Percentiles rank a stretch among this genome's conserved stretches.
Conservation (phyloP, 768 basidiomycete genomes). For the Suillus sp. region DNA sequence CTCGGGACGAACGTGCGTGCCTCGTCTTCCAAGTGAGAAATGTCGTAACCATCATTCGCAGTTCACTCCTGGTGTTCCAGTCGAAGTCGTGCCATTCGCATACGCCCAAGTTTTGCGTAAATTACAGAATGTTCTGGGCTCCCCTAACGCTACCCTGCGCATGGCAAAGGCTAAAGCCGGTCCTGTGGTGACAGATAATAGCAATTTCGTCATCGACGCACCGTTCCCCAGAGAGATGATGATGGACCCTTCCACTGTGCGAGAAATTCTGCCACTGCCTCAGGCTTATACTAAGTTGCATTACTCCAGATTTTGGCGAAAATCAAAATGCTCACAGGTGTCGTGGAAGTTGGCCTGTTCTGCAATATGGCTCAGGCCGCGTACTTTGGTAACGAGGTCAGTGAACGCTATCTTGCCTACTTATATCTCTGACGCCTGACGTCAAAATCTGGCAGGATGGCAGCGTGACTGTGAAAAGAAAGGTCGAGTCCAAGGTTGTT, state of each 20-base stretch:
- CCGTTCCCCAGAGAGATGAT: slow-evolving; percentile 77
- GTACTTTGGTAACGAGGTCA: slow-evolving; percentile 91
- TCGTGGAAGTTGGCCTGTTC: slow-evolving; percentile 99
- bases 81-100: slow-evolving; percentile 97
- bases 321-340: slow-evolving; percentile 95
- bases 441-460: slow-evolving; percentile 51
- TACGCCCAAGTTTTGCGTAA: slow-evolving; percentile 85
- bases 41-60: slow-evolving; percentile 31
- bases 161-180: slow-evolving; percentile 96
- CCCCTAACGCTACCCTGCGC: slow-evolving; percentile 73
- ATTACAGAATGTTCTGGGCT: slow-evolving; percentile 59
- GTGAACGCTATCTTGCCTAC: slow-evolving; percentile 15
- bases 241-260: slow-evolving; percentile 63
- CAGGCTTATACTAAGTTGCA: background rate
- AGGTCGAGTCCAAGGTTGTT: slow-evolving; percentile 22
- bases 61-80: slow-evolving; percentile 89
- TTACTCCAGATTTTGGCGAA: slow-evolving; percentile 63
- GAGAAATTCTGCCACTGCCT: slow-evolving; percentile 17
- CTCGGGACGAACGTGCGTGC: slow-evolving; percentile 79
- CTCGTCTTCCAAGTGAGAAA: slow-evolving; percentile 1
- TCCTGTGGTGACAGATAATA: slow-evolving; percentile 95
- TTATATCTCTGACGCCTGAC: slow-evolving; percentile 4
- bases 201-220: slow-evolving; percentile 97
- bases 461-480: slow-evolving; percentile 63
- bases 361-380: slow-evolving; percentile 90